These are phyloP conservation scores for Yamadazyma pseudoaaseri DNA, from an alignment of 1,139 yeast genomes.

Conservation along the genomic window DNA sequence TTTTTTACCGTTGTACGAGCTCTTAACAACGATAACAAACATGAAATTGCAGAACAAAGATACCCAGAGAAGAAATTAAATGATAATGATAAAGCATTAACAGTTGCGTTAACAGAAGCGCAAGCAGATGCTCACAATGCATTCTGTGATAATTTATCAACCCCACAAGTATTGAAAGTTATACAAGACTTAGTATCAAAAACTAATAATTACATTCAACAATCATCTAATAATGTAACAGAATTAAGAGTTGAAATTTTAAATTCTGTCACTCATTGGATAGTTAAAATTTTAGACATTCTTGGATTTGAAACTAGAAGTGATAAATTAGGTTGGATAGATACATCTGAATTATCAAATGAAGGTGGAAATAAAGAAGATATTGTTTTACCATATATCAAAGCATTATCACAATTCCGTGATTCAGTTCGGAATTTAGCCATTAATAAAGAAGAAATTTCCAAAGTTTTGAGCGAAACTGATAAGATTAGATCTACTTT, in stretches of 20 bases:
- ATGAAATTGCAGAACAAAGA: slow-evolving; percentile 43
- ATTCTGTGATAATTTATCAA: slow-evolving; percentile 83
- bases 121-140: slow-evolving; percentile 71
- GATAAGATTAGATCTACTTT: slow-evolving; percentile 53
- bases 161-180: slow-evolving; percentile 69
- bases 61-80: slow-evolving; percentile 57
- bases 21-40: slow-evolving; percentile 58
- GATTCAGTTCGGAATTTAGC: slow-evolving; percentile 77
- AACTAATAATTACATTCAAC: slow-evolving; percentile 68
- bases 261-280: slow-evolving; percentile 61
- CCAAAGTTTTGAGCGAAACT: slow-evolving; percentile 52
- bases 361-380: slow-evolving; percentile 55
- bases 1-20: slow-evolving; percentile 87
- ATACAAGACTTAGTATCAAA: slow-evolving; percentile 68
- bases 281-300: slow-evolving; percentile 65
- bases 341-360: slow-evolving; percentile 13
- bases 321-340: slow-evolving; percentile 81
- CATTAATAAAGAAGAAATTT: slow-evolving; percentile 56
- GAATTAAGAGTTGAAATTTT: slow-evolving; percentile 65
- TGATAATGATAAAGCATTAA: slow-evolving; percentile 52
- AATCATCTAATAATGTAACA: slow-evolving; percentile 43
- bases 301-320: slow-evolving; percentile 73
- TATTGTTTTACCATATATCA: slow-evolving; percentile 72
- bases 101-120: slow-evolving; percentile 49
- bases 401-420: slow-evolving; percentile 74